These are phyloP conservation scores for Megacollybia platyphylla DNA, from an alignment of 1,284 basidiomycete genomes.

Conservation along the genomic window DNA sequence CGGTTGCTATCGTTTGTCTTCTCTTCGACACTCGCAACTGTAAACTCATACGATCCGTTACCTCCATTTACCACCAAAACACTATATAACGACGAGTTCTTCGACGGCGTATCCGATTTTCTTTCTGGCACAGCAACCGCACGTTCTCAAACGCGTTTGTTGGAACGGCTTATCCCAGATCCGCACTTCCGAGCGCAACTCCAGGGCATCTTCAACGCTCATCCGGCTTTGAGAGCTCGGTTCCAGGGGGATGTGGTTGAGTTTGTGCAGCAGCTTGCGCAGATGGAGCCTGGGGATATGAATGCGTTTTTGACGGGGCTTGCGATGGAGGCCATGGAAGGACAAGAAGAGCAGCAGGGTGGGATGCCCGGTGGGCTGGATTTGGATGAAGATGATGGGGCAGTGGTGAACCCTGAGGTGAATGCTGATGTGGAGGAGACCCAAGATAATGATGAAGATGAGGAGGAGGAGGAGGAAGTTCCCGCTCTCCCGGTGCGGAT, in stretches of 20 bases:
- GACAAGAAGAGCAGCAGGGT: conserved; percentile 20
- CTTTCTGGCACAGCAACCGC: conserved; percentile 15
- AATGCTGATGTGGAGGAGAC: conserved; percentile 13
- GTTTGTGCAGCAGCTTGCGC: conserved; percentile 44
- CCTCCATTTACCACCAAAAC: conserved; percentile 52
- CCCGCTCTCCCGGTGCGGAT: conserved; percentile 37
- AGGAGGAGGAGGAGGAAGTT: conserved; percentile 36
- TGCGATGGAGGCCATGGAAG: conserved; percentile 9
- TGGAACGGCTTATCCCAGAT: conserved; percentile 20
- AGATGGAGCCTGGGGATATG: conserved; percentile 45
- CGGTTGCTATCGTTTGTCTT: conserved; percentile 55
- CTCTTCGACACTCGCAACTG: conserved; percentile 25
- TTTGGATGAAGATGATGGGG: conserved; percentile 5
- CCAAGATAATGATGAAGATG: conserved; percentile 13
- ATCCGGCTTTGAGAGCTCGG: conserved; percentile 35
- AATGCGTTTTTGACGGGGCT: conserved; percentile 31
- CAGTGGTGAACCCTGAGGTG: conserved; percentile 8
- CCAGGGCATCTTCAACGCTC: conserved; percentile 39
- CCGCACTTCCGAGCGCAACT: conserved; percentile 7
- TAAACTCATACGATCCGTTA: conserved; percentile 68
- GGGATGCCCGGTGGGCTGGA: conserved; percentile 20
- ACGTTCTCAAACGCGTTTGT: conserved; percentile 24
- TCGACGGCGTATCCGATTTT: conserved; percentile 47
- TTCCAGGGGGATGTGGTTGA: conserved; percentile 55
- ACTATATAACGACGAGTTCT: conserved; percentile 61